phyloP scores from a whole-genome alignment of 805 yeast species.

The Hagleromyces aurorensis region DNA sequence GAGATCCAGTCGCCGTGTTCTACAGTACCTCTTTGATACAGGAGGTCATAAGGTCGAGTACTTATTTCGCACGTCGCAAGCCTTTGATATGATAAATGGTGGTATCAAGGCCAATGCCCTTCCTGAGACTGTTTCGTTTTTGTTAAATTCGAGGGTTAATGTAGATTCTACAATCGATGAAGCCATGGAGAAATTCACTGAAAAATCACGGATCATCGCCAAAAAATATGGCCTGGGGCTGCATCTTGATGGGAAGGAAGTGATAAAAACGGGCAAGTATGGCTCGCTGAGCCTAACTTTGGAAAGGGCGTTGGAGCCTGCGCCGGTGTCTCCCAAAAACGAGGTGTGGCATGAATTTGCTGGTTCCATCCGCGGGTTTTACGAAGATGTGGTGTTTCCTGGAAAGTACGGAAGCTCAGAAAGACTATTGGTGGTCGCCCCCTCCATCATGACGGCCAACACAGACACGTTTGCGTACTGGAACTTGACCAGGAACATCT shows the following conservation, averaged over 20 bases:
- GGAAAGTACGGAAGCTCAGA: conserved; percentile 5
- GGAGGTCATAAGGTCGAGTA: conserved; percentile 26
- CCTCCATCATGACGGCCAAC: conserved; percentile 57
- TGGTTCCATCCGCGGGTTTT: conserved; percentile 55
- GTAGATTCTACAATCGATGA: conserved; percentile 38
- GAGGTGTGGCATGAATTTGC: conserved; percentile 49
- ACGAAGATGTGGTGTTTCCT: conserved; percentile 41
- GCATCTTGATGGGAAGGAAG: conserved; percentile 28
- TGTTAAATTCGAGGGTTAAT: conserved; percentile 51
- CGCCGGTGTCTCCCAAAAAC: conserved; percentile 45
- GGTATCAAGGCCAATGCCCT: conserved; percentile 63
- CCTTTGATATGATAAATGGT: conserved; percentile 52
- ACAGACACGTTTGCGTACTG: conserved; percentile 66
- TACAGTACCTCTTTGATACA: conserved; percentile 10
- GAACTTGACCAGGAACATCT: conserved; percentile 53
- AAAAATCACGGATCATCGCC: conserved; percentile 36
- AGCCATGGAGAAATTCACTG: conserved; percentile 32
- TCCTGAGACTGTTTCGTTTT: conserved; percentile 47
- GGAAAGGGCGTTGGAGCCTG: conserved; percentile 36
- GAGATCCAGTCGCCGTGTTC: conserved; percentile 9
- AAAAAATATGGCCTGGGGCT: conserved; percentile 40
- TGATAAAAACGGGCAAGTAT: conserved; percentile 17
- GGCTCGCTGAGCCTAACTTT: conserved; percentile 38
- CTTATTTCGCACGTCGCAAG: conserved; percentile 41
- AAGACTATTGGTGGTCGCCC: conserved; percentile 36